Conservation (phyloP, 2,329 filamentous ascomycete species). For the Fusarium dlaminii region DNA sequence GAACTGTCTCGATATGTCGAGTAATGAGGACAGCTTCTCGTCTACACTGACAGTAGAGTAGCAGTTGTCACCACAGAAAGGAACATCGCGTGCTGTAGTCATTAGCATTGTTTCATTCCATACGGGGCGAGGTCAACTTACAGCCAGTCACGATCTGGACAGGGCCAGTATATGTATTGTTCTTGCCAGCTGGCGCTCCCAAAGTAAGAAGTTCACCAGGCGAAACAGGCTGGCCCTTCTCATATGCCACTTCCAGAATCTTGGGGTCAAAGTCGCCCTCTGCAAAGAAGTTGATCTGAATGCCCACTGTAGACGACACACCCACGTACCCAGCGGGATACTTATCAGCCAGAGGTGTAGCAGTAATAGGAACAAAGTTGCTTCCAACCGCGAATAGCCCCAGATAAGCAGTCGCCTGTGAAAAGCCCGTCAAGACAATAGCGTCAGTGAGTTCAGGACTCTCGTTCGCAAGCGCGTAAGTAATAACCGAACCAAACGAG, state of each 20-base stretch:
- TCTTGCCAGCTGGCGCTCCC: constrained; percentile 47
- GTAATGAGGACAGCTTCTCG: constrained; percentile 52
- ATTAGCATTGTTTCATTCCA: constrained; percentile 4
- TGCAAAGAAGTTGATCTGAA: constrained; percentile 63
- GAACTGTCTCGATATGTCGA: constrained; percentile 51
- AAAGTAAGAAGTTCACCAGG: constrained; percentile 68
- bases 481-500: constrained; percentile 69
- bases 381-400: constrained; percentile 54
- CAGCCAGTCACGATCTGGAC: constrained; percentile 68
- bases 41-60: constrained; percentile 51
- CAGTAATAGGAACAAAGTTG: constrained; percentile 57
- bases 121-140: constrained; percentile 36
- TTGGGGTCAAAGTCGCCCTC: constrained; percentile 64
- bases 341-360: constrained; percentile 40
- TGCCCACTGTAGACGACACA: constrained; percentile 54
- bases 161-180: constrained; percentile 60
- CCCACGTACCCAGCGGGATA: constrained; percentile 64
- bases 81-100: constrained; percentile 55
- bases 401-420: constrained; percentile 57
- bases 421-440: constrained; percentile 69
- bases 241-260: constrained; percentile 57
- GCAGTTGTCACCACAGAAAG: constrained; percentile 72
- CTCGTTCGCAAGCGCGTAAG: constrained; percentile 62
- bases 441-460: constrained; percentile 65
- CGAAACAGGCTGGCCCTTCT: constrained; percentile 64